Base-by-base conservation (phyloP, 202 grass and related monocot genomes). In the Zoysia matrella region DNA sequence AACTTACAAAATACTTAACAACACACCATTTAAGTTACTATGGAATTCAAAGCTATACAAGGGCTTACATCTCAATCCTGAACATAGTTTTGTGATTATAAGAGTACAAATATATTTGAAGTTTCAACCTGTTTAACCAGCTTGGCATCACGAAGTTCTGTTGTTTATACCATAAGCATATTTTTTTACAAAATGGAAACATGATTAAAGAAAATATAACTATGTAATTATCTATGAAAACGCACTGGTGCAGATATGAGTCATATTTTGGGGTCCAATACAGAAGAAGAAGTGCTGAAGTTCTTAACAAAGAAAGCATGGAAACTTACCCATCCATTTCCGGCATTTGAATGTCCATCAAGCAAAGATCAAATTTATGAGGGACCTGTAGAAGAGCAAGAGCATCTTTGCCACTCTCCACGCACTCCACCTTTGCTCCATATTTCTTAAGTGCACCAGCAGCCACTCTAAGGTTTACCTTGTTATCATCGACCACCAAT, bases 281-380 rank as follows among this genome's bases (percentile, higher is more conserved):
- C 11, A 40, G 62, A 62, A 71, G 40, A 42, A 45, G n/a, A 40
- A 63, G 70, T 58, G 45, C 16, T 57, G n/a, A 18, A 72, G 1
- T 67, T 71, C 22, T 22, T 22, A 22, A 22, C 22, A 22, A 22
- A 22, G 22, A 22, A 22, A 22, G 22, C 22, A 22, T 36, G 51
- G 46, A 88, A 79, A 67, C 93, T 78, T 89, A 99, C 96, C 96
- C 96, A 56, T 99, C 93, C 96, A 99, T 99, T 87, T 96, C 96
- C 15, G 96, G 96, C 96, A 99, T 99, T 79, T 99, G 96, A 87
- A 99, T 87, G 88, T 99, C 96, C 96, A 99, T 99, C 58, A 99
- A 90, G 70, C 96, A 99, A 30, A 94, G 91, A 89, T 99, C 91
- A 76, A 90, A 96, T 63, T 94, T 93, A 71, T 99, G 82, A 2